Evolutionary conservation across 2,329 filamentous ascomycete species (phyloP), one percentile per base, ranked within the genome.

Genomic region (Aspergillus sp.): DNA sequence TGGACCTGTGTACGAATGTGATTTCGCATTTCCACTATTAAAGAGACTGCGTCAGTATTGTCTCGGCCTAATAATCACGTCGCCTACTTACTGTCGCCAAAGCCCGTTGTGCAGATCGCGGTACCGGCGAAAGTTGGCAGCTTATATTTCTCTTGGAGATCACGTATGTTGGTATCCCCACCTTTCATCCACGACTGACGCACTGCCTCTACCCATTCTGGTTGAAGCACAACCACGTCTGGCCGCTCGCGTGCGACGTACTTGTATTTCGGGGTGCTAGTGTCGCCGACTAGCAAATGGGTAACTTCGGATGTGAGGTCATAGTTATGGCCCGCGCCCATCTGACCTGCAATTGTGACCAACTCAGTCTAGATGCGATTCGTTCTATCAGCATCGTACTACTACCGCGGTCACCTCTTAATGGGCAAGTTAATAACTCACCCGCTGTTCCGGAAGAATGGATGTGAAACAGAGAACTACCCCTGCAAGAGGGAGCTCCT

Each of bases 261-360:
- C 73, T 88, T 89, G 77, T 99, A 99, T 75, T 99, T 99, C 50
- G 89, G 86, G 1, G 93, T 98, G 71, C 93, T 86, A 68, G 91
- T 89, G 68, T 90, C 88, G 72, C 93, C 95, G 61, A 96, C 91
- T 62, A 99, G 84, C 47, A 99, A 86, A 78, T 99, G 95, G 5
- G 95, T 98, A 48, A 96, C 91, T 73, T 97, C 91, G 56, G 90
- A 90, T n/a, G 93, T 98, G 45, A 99, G 85, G 73, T 99, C 93
- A 74, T 92, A 89, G 68, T 90, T 92, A 81, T 96, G 90, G 59
- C 84, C 76, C 51, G 93, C 95, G 63, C 95, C 95, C 80, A 99
- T 91, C 70, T 96, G 86, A 62, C 81, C 76, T 17, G 90, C 89
- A 55, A 76, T 68, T 44, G 73, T 67, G 24, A 74, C 72, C 51